phyloP scores from a whole-genome alignment of 768 basidiomycete species.

The Kwoniella pini region DNA sequence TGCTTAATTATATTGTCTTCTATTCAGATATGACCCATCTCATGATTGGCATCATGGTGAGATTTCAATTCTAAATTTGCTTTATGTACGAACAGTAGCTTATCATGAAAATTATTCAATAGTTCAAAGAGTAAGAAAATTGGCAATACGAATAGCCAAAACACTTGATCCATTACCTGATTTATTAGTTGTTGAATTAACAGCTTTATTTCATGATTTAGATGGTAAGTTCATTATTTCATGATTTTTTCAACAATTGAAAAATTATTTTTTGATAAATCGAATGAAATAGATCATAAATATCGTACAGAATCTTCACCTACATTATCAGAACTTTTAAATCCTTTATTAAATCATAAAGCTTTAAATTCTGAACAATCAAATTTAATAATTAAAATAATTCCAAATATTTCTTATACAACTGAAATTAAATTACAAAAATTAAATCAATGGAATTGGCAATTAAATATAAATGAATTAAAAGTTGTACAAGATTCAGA shows the following conservation, averaged over 20 bases:
- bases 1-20: not conserved
- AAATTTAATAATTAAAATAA: constrained; percentile 55
- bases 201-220: constrained; percentile 86
- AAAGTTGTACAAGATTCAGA: constrained; percentile 82
- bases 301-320: constrained; percentile 27
- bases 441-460: constrained; percentile 64
- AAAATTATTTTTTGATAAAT: constrained; percentile 57
- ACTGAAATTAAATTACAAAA: constrained; percentile 70
- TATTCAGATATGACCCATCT: constrained; percentile 48
- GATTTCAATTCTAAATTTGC: constrained; percentile 47
- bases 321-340: constrained; percentile 18
- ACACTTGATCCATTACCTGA: constrained; percentile 61
- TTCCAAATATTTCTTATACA: constrained; percentile 81
- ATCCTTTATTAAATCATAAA: constrained; percentile 14
- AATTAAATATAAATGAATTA: constrained; percentile 69
- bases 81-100: not conserved
- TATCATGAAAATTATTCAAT: no score
- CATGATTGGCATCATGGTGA: constrained; percentile 54
- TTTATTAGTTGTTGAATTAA: constrained; percentile 74
- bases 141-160: constrained; percentile 69
- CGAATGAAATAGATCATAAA: constrained; percentile 51
- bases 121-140: constrained; percentile 78
- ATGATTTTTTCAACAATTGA: constrained; percentile 42
- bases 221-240: constrained; percentile 68
- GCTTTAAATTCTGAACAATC: constrained; percentile 16